Conservation (phyloP, 2,329 filamentous ascomycete species). For the Plenodomus tracheiphilus region DNA sequence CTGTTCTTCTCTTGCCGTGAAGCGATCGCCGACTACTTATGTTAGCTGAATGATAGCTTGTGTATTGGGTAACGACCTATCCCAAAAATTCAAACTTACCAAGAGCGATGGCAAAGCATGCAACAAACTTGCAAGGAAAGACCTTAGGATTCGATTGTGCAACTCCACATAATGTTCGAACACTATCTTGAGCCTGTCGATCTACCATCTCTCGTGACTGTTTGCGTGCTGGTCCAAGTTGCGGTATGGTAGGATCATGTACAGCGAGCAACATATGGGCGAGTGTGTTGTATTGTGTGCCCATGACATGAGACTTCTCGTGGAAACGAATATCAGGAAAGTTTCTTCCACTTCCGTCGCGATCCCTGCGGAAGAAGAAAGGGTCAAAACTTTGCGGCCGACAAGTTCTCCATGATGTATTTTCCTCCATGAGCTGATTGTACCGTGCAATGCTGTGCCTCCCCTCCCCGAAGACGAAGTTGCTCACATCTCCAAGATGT, state of each 20-base stretch:
- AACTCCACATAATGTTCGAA: conserved; percentile 41
- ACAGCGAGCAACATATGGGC: conserved; percentile 42
- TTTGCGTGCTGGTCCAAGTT: conserved; percentile 40
- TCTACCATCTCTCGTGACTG: conserved; percentile 38
- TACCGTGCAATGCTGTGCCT: conserved; percentile 36
- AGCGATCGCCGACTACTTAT: conserved; percentile 40
- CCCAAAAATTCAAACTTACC: conserved; percentile 19
- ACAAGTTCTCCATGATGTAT: conserved; percentile 36
- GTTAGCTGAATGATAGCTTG: conserved; percentile 3
- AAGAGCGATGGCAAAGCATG: conserved; percentile 42
- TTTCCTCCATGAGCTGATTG: conserved; percentile 39
- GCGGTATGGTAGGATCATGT: conserved; percentile 43
- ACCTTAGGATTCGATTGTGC: conserved; percentile 39
- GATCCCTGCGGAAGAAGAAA: conserved; percentile 37
- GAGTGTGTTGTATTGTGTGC: conserved; percentile 40
- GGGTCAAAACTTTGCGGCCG: conserved; percentile 42
- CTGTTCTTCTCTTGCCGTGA: conserved; percentile 35
- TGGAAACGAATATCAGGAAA: conserved; percentile 43
- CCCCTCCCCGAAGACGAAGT: conserved; percentile 41
- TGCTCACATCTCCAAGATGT: conserved; percentile 43
- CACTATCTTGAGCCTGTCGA: conserved; percentile 38
- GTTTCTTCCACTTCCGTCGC: conserved; percentile 36
- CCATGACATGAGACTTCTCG: conserved; percentile 40
- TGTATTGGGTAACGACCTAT: not conserved
- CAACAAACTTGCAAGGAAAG: conserved; percentile 42